A percentile compares a stretch with the other conserved stretches of the same genome.
These are phyloP conservation scores for Bipolaris gigantea DNA, from an alignment of 2,329 filamentous ascomycete genomes.

Conservation along the genomic window DNA sequence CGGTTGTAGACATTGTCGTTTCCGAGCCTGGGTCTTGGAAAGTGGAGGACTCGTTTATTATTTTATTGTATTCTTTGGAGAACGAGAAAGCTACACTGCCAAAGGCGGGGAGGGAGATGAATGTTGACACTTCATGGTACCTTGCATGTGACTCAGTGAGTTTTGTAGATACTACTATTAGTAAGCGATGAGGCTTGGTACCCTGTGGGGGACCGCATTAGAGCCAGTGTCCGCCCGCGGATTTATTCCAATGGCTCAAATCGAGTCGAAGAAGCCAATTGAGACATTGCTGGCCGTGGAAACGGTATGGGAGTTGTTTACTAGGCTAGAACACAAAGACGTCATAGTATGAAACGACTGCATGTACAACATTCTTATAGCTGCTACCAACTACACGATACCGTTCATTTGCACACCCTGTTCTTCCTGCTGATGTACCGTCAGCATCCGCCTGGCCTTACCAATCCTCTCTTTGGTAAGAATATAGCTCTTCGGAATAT, in stretches of 20 bases:
- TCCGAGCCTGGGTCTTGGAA: too few species aligned
- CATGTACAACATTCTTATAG: background rate
- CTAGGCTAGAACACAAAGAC: background rate
- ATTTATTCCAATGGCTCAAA: background rate
- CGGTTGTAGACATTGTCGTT: conserved; percentile 3
- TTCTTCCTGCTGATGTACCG: conserved; percentile 40
- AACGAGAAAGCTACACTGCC: too few species aligned
- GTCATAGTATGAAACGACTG: background rate
- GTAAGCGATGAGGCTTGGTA: conserved; percentile 5
- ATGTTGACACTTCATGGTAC: background rate
- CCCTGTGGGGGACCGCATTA: conserved; percentile 3
- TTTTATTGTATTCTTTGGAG: background rate
- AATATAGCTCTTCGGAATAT: conserved; percentile 44
- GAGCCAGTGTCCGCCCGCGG: conserved; percentile 1
- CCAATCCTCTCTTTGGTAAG: conserved; percentile 43
- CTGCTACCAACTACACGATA: conserved; percentile 21
- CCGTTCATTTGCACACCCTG: conserved; percentile 32
- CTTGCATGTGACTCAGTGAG: background rate
- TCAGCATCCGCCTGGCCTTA: conserved; percentile 34
- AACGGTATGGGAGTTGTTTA: background rate
- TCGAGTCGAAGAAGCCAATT: background rate
- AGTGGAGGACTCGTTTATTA: background rate
- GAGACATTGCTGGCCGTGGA: background rate
- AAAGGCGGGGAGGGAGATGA: too few species aligned
- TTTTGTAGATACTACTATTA: background rate